Evolutionary conservation across 176 grass and related monocot genomes (phyloP), one percentile per base, ranked within the genome.

Genomic region (Juncus effusus): DNA sequence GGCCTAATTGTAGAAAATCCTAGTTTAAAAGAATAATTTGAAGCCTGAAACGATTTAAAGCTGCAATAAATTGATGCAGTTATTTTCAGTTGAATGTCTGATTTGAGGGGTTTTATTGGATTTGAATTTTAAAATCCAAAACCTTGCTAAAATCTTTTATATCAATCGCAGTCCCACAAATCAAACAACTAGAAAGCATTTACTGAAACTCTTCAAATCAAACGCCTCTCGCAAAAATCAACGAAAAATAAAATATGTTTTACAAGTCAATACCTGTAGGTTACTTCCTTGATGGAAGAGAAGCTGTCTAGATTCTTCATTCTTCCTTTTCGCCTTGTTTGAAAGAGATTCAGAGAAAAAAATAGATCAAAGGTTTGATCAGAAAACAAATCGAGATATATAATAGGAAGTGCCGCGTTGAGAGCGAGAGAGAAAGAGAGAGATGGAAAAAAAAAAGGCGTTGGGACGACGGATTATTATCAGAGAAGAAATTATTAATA

Each of bases 251-350:
- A 19, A 57, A 45, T 45, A 72, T 36, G 8, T 19, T 49, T 14
- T 60, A 53, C 52, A 45, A 39, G 12, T 57, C 8, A 72, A 52
- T 72, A 84, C 81, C 81, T 63, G 63, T 84, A 84, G 16, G 70
- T 69, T 16, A 84, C 81, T 59, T 84, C 81, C 54, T 16, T 78
- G n/a, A 9, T 51, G 62, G 81, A 84, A 45, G 76, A 78, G 63
- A 66, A 74, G 44, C 61, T 78, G 16, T 41, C 14, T 44, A 83
- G 41, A 62, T 51, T 4, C 15, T 16, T 74, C 61, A 73, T 57
- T 14, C 45, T 64, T 51, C 51, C 13, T 56, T 51, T 10, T 36
- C 39, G 38, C 7, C n/a, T 3, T 42, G 10, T 40, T 5, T 38
- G 38, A 41, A n/a, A 42, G 60, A 65, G n/a, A 49, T n/a, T 42